Evolutionary conservation across 2,329 filamentous ascomycete genomes (phyloP), one percentile per base, ranked within the genome.

Genomic region (Phyllosticta citribraziliensis): DNA sequence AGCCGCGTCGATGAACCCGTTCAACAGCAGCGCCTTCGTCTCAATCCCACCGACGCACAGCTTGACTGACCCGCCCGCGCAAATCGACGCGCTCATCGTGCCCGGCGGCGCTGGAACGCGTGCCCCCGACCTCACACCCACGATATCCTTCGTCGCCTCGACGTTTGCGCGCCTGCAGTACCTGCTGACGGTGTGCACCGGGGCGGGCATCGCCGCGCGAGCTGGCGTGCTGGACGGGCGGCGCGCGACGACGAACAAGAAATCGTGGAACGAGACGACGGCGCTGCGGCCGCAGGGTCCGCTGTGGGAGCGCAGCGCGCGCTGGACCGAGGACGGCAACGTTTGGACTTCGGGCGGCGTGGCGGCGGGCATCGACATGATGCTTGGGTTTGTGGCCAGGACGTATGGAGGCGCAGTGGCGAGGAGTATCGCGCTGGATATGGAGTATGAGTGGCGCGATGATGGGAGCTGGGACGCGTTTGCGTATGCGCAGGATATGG

Each of bases 211-310:
- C 4, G 77, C 82, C 0, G 86, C 86, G 0, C 73, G 76, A 52
- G 75, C 84, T 0, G 86, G 86, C 0, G 70, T 88, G 1, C 69
- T 90, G 30, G 79, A 88, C 63, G 82, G 83, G 0, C 76, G 74
- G 63, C 73, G 77, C 17, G 87, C 85, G 3, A 89, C 87, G 3
- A 86, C 83, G 17, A 89, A 89, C 69, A 89, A 89, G 72, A 71
- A 71, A 6, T 76, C 78, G 0, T 88, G 81, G 76, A 70, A 72
- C 25, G 67, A 67, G 64, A 79, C 82, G 9, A 80, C 73, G 1
- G 68, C 73, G 1, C 72, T 78, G 58, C 78, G 81, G 0, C 76
- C 79, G 0, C 72, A 77, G 0, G 82, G 86, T 0, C 70, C 81
- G 0, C 19, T 6, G 22, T 89, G 86, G 86, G 77, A 85, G 25